phyloP scores from a whole-genome alignment of 2,329 filamentous ascomycete species.

The Ceratocystis alfenasii region DNA sequence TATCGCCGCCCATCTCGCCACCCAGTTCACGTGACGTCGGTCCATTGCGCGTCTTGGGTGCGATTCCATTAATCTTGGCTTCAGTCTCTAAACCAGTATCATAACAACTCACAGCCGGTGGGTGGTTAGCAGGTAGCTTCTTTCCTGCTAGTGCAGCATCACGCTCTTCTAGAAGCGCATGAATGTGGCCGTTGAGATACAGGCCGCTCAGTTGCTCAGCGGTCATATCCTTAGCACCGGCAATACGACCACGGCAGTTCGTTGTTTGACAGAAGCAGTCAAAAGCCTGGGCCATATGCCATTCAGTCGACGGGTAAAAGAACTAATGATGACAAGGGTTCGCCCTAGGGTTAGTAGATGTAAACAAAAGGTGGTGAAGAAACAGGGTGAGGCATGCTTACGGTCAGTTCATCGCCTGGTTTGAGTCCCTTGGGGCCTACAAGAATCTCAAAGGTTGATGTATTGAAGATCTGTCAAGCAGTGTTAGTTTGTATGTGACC shows the following conservation, averaged over 20 bases:
- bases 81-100: slow-evolving; percentile 12
- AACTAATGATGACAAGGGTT: slow-evolving; percentile 34
- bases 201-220: slow-evolving; percentile 42
- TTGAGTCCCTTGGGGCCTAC: slow-evolving; percentile 45
- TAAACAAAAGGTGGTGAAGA: slow-evolving; percentile 5
- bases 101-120: slow-evolving; percentile 23
- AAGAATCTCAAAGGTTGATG: slow-evolving; percentile 43
- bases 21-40: slow-evolving; percentile 43
- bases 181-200: slow-evolving; percentile 53
- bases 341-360: not conserved
- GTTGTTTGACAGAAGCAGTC: slow-evolving; percentile 48
- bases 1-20: slow-evolving; percentile 53
- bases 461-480: slow-evolving; percentile 47
- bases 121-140: slow-evolving; percentile 30
- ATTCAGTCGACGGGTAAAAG: slow-evolving; percentile 67
- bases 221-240: slow-evolving; percentile 50
- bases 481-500: not conserved
- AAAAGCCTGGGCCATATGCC: slow-evolving; percentile 62
- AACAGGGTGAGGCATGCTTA: slow-evolving; percentile 26
- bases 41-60: slow-evolving; percentile 31
- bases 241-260: slow-evolving; percentile 49
- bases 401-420: slow-evolving; percentile 47
- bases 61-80: slow-evolving; percentile 16
- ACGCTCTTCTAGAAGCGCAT: slow-evolving; percentile 39
- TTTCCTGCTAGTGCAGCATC: slow-evolving; percentile 18